Percentiles rank a stretch among this genome's conserved stretches.
phyloP scores from a whole-genome alignment of 2,329 filamentous ascomycete genomes.

The Cylindrodendrum hubeiense region DNA sequence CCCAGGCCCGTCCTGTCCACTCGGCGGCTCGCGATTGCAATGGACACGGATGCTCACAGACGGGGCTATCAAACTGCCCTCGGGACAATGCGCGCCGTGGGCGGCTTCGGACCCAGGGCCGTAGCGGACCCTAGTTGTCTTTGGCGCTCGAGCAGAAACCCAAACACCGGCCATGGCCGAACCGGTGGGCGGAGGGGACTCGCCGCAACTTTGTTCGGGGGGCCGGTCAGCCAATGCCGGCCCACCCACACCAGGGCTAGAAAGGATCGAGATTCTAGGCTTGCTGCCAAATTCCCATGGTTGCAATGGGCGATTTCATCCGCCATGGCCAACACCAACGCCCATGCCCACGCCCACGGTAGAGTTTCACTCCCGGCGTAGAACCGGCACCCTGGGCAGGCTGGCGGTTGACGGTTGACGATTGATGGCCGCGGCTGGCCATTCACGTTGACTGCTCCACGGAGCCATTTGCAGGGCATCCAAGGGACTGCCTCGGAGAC shows the following conservation, averaged over 20 bases:
- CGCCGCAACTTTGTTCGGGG: constrained; percentile 28
- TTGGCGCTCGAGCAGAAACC: not conserved
- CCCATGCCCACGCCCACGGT: no score
- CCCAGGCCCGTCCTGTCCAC: not conserved
- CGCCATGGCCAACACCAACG: constrained; percentile 11
- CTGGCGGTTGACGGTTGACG: not conserved
- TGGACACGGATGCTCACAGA: not conserved
- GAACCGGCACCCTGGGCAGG: not conserved
- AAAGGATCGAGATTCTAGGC: constrained; percentile 41
- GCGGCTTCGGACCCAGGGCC: not conserved
- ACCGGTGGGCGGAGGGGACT: constrained; percentile 25
- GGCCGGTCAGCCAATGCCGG: constrained; percentile 19
- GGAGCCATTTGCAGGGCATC: not conserved
- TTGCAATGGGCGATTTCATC: constrained; percentile 32
- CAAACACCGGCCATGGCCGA: constrained; percentile 21
- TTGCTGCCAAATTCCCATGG: constrained; percentile 39
- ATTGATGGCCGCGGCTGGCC: not conserved
- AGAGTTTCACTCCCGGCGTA: not conserved
- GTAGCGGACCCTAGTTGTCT: not conserved
- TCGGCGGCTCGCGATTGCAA: constrained; percentile 5
- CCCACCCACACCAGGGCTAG: constrained; percentile 27
- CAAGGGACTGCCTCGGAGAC: not conserved
- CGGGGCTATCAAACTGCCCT: not conserved
- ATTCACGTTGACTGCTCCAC: not conserved
- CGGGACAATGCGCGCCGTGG: not conserved